Conservation (phyloP, 2,329 filamentous ascomycete genomes). For the Diaporthe citri region DNA sequence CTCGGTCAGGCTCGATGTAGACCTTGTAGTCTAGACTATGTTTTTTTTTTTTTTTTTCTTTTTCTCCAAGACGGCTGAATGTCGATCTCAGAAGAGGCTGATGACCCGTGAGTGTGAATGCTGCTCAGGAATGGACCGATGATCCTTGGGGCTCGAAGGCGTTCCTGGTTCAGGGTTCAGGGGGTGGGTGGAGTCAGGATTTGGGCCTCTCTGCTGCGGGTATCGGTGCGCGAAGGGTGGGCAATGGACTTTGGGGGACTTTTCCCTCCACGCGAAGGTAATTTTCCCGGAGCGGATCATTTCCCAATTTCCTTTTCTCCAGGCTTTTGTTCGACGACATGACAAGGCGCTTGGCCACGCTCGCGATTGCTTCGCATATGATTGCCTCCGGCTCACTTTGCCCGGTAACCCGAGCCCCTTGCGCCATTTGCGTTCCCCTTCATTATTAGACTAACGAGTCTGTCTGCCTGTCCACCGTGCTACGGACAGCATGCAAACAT, state of each 20-base stretch:
- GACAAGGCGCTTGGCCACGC: background rate
- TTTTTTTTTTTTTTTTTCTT: background rate
- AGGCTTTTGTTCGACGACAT: background rate
- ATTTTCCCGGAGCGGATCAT: conserved; percentile 17
- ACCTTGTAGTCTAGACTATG: background rate
- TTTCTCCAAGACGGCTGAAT: conserved; percentile 28
- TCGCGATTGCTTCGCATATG: background rate
- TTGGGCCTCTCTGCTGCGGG: background rate
- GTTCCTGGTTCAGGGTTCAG: conserved; percentile 7
- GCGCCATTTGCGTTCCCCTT: background rate
- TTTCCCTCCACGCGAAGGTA: background rate
- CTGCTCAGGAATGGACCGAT: conserved; percentile 24
- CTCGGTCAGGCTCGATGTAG: background rate
- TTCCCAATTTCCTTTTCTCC: background rate
- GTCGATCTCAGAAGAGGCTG: conserved; percentile 29
- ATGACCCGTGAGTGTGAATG: conserved; percentile 12
- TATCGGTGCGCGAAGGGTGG: background rate
- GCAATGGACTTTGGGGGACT: background rate
- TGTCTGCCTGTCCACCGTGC: background rate
- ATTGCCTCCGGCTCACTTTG: conserved; percentile 19
- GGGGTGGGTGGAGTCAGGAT: conserved; percentile 23
- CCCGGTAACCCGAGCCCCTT: conserved; percentile 16
- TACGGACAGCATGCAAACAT: background rate
- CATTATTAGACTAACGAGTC: conserved; percentile 3
- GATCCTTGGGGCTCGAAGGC: background rate